Conservation (phyloP, 441 rosid species). For the Oxalis stricta region DNA sequence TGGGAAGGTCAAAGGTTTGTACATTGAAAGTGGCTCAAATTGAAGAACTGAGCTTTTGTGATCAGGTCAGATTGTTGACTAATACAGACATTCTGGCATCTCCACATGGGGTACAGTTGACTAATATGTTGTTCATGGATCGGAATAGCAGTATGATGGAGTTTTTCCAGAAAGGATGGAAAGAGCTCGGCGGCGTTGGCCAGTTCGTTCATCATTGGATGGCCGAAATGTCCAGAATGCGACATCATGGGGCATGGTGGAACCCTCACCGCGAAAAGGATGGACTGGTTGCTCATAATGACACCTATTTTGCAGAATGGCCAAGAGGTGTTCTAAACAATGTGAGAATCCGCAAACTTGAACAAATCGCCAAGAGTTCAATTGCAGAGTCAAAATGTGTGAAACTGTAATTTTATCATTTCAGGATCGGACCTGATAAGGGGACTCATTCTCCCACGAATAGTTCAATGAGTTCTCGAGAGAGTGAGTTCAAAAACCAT, state of each 20-base stretch:
- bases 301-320: conserved; percentile 44
- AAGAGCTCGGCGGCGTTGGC: conserved; percentile 53
- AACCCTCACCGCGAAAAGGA: conserved; percentile 34
- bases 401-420: too few relatives aligned
- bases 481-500: too few relatives aligned
- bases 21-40: conserved; percentile 40
- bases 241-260: conserved; percentile 51
- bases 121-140: conserved; percentile 56
- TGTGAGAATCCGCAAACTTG: conserved; percentile 17
- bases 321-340: conserved; percentile 26
- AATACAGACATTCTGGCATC: conserved; percentile 41
- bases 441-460: too few relatives aligned
- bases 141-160: conserved; percentile 63
- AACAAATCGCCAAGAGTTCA: too few relatives aligned
- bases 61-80: conserved; percentile 43
- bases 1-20: conserved; percentile 35
- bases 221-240: conserved; percentile 66
- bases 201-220: conserved; percentile 48
- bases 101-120: conserved; percentile 52
- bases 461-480: too few relatives aligned
- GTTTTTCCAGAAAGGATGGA: conserved; percentile 63
- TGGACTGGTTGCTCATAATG: conserved; percentile 40
- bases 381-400: too few relatives aligned
- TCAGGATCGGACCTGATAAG: too few relatives aligned
- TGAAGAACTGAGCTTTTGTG: conserved; percentile 43